Conservation (phyloP, 106 monocot species). For the Phalaenopsis equestris region DNA sequence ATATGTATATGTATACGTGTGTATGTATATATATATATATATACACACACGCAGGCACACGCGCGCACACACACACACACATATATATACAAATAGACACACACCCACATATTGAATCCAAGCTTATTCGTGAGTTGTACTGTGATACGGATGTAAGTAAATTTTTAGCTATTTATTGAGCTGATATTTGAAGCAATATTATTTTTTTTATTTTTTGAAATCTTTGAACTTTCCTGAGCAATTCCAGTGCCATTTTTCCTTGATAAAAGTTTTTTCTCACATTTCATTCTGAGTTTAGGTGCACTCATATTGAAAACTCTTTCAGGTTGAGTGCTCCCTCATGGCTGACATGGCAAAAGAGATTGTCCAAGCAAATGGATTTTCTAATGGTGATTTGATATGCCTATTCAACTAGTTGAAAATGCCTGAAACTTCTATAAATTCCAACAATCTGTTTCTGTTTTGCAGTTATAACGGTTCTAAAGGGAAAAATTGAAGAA, state of each 20-base stretch:
- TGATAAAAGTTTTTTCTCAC: background rate
- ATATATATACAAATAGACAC: no score
- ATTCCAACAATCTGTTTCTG: background rate
- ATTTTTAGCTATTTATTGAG: background rate
- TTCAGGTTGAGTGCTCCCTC: conserved; percentile 86
- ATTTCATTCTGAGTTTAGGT: background rate
- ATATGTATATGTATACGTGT: no score
- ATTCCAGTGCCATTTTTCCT: background rate
- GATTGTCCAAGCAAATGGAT: conserved; percentile 82
- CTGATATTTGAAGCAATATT: background rate
- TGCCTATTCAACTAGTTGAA: background rate
- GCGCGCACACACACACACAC: no score
- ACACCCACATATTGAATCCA: no score
- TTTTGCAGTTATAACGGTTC: conserved; percentile 66
- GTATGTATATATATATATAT: no score
- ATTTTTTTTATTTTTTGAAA: background rate
- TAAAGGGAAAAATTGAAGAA: conserved; percentile 93
- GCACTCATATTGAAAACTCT: background rate
- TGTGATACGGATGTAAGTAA: background rate
- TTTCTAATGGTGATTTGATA: conserved; percentile 56
- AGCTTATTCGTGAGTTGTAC: background rate
- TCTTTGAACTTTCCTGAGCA: background rate
- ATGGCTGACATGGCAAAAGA: conserved; percentile 98
- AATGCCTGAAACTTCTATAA: background rate
- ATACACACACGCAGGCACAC: no score